A percentile compares a stretch with the other conserved stretches of the same genome.
These are phyloP conservation scores for Ophiostoma ulmi DNA, from an alignment of 2,329 filamentous ascomycete genomes.

Conservation along the genomic window DNA sequence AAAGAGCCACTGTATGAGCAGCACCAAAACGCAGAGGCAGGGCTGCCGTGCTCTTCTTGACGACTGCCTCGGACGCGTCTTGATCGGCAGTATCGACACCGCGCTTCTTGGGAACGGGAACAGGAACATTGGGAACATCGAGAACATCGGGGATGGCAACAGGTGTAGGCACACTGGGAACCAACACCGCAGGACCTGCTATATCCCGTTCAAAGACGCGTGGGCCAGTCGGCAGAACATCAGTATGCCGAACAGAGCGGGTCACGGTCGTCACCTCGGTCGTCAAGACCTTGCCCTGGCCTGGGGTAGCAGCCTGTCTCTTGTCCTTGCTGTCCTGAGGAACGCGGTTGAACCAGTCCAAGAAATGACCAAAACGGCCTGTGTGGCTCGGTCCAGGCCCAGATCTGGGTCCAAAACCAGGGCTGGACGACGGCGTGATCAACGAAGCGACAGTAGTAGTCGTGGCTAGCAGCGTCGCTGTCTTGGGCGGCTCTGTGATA, in stretches of 20 bases:
- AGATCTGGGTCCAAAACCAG: neutral
- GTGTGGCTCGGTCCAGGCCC: neutral
- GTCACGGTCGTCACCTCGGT: slow-evolving; percentile 4
- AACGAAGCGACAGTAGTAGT: neutral
- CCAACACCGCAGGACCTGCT: neutral
- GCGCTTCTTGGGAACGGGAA: neutral
- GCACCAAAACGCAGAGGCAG: neutral
- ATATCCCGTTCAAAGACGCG: slow-evolving; percentile 3
- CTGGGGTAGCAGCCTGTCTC: neutral
- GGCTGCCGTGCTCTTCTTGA: neutral
- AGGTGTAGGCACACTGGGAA: neutral
- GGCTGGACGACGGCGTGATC: neutral
- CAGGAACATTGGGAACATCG: neutral
- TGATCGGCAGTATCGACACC: neutral
- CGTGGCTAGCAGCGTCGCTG: neutral
- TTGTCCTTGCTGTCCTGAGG: neutral
- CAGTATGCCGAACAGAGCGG: neutral
- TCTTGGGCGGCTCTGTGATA: neutral
- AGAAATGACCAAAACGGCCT: neutral
- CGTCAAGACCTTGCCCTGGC: neutral
- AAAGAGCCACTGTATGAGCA: neutral
- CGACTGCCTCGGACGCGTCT: neutral
- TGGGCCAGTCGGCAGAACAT: slow-evolving; percentile 1
- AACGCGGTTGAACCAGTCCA: slow-evolving; percentile 4
- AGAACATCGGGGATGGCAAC: neutral